Percentiles rank a stretch among this genome's conserved stretches.
Conservation (phyloP, 2,329 filamentous ascomycete genomes). For the Boeremia lycopersici region DNA sequence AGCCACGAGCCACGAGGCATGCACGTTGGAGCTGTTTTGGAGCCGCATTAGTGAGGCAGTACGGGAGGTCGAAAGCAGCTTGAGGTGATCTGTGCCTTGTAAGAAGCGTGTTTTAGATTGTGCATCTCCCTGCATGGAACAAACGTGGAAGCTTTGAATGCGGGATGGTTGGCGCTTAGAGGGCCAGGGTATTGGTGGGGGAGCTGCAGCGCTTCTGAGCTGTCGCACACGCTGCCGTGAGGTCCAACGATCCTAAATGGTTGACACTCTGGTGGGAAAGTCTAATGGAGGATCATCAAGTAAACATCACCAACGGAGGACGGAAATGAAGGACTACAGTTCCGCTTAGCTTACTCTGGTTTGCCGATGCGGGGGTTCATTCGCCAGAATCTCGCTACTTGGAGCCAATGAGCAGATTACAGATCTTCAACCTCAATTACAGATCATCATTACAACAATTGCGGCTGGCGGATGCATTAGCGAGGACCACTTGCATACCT, state of each 20-base stretch:
- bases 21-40: slow-evolving; percentile 1
- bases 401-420: background rate
- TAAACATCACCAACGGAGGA: background rate
- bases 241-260: background rate
- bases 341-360: background rate
- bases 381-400: background rate
- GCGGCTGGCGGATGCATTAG: background rate
- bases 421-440: background rate
- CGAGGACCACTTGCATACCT: slow-evolving; percentile 5
- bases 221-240: background rate
- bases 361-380: background rate
- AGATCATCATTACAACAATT: slow-evolving; percentile 1
- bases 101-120: slow-evolving; percentile 3
- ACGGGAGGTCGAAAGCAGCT: background rate
- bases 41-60: slow-evolving; percentile 1
- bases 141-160: slow-evolving; percentile 3
- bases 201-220: background rate
- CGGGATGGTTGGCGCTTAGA: background rate
- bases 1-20: slow-evolving; percentile 2
- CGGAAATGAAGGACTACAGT: background rate
- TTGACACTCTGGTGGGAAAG: background rate
- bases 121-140: slow-evolving; percentile 12
- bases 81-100: background rate
- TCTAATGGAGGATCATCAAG: background rate
- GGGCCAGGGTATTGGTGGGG: background rate